Conservation (phyloP, 768 basidiomycete genomes). For the Porphyrellus cyaneotinctus region DNA sequence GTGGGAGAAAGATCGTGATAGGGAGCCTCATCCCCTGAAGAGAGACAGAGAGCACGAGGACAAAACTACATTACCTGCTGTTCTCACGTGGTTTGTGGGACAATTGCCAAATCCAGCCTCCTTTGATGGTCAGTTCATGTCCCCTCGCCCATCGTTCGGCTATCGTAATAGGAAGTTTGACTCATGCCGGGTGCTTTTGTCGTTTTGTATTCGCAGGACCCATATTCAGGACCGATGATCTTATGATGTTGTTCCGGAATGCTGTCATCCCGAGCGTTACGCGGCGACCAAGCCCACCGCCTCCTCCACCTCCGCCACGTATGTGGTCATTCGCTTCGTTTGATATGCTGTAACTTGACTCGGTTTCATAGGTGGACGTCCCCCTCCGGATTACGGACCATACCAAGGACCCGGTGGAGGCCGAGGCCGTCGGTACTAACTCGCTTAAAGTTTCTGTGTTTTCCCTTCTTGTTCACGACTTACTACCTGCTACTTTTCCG, state of each 20-base stretch:
- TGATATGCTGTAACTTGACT: constrained; percentile 5
- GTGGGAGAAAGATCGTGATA: constrained; percentile 46
- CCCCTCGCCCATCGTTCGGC: constrained; percentile 6
- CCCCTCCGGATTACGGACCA: constrained; percentile 83
- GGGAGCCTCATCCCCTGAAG: constrained; percentile 37
- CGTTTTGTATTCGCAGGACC: constrained; percentile 53
- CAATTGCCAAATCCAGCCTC: constrained; percentile 63
- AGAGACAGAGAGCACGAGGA: constrained; percentile 43
- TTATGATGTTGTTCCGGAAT: constrained; percentile 80
- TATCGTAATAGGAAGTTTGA: constrained; percentile 10
- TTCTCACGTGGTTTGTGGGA: constrained; percentile 82
- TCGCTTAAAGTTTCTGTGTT: neutral
- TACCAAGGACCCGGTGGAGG: constrained; percentile 69
- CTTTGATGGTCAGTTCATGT: constrained; percentile 74
- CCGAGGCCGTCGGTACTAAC: constrained; percentile 41
- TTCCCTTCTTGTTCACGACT: constrained; percentile 15
- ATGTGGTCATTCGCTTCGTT: constrained; percentile 1
- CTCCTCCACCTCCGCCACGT: constrained; percentile 50
- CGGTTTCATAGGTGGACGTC: constrained; percentile 50
- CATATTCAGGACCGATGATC: constrained; percentile 83
- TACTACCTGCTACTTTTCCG: constrained; percentile 9
- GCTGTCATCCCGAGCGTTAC: constrained; percentile 70
- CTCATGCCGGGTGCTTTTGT: constrained; percentile 2
- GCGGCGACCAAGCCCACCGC: constrained; percentile 51
- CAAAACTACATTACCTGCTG: constrained; percentile 47